Evolutionary conservation across 1,284 basidiomycete genomes (phyloP), one percentile per base, ranked within the genome.

Genomic region (Ceratobasidium sp.): DNA sequence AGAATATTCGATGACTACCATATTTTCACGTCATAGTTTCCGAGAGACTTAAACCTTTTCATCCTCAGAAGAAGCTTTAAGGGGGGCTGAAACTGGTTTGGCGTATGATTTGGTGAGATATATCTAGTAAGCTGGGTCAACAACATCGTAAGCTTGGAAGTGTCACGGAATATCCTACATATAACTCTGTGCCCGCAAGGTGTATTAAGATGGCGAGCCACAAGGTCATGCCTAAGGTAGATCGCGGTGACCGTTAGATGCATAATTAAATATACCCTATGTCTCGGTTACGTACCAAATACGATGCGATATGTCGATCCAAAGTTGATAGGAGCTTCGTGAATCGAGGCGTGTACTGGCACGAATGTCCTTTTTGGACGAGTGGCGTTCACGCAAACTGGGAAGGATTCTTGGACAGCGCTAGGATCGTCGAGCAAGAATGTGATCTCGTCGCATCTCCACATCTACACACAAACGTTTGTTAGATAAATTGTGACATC

Each of bases 121-220:
- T 11, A 73, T 73, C 70, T 73, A 54, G 51, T 13, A 34, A 29
- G 22, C 19, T 25, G 11, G 7, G 22, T 64, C 46, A 64, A 46
- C 15, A 13, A 52, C 11, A n/a, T 46, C 22, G 11, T 51, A 51
- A 17, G 11, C 40, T 4, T 11, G 15, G 32, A 40, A 44, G 29
- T 29, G 46, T 67, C 17, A 34, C 15, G 29, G 19, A 25, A 52
- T 43, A 17, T 67, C 78, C 32, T 40, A 79, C 78, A 67, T 79
- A 79, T 49, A 79, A 49, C 34, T 79, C 78, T 22, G 76, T 57
- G 15, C 73, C 78, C 17, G 69, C 43, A 6, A 79, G 43, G 61
- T 79, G 78, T 52, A 79, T 77, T 40, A 79, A 56, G 32, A 79
- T 59, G 11, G 76, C 76, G 11, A 77, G 34, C 78, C 78, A 79